Percentiles rank a stretch among this genome's conserved stretches.
Conservation (phyloP, 805 yeast genomes). For the Pichia insulana region DNA sequence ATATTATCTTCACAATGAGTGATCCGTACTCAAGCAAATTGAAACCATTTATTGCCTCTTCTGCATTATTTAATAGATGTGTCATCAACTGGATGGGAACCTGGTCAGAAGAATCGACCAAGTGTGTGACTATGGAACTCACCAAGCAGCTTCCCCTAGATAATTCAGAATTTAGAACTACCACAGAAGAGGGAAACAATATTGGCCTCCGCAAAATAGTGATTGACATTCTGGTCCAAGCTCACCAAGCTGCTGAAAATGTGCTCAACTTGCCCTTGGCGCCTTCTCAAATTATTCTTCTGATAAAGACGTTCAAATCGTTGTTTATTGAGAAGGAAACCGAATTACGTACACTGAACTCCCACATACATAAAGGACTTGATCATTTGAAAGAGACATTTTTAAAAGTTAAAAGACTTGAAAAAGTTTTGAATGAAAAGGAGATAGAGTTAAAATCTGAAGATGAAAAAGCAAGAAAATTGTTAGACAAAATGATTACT, state of each 20-base stretch:
- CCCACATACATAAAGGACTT: constrained; percentile 66
- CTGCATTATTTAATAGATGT: constrained; percentile 85
- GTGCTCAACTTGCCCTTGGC: constrained; percentile 13
- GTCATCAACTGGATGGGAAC: constrained; percentile 84
- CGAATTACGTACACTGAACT: constrained; percentile 54
- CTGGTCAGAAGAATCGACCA: constrained; percentile 51
- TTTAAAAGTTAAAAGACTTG: constrained; percentile 55
- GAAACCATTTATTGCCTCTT: constrained; percentile 58
- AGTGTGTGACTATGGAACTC: constrained; percentile 37
- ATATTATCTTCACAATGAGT: constrained; percentile 71
- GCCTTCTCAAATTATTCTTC: constrained; percentile 51
- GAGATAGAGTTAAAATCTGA: constrained; percentile 42
- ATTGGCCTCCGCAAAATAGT: constrained; percentile 29
- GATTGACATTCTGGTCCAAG: constrained; percentile 35
- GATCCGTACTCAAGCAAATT: constrained; percentile 33
- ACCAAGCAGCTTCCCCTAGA: constrained; percentile 41
- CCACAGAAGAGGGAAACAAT: constrained; percentile 16
- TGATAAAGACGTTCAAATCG: constrained; percentile 36
- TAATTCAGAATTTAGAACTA: constrained; percentile 31
- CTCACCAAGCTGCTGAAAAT: constrained; percentile 31
- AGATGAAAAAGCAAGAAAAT: constrained; percentile 58
- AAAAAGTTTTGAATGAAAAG: constrained; percentile 44
- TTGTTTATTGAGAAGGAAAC: constrained; percentile 36
- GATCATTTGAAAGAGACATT: constrained; percentile 73
- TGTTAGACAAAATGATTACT: constrained; percentile 64